Evolutionary conservation across 331 rosid species (phyloP).

Genomic region (Cucumis variabilis): DNA sequence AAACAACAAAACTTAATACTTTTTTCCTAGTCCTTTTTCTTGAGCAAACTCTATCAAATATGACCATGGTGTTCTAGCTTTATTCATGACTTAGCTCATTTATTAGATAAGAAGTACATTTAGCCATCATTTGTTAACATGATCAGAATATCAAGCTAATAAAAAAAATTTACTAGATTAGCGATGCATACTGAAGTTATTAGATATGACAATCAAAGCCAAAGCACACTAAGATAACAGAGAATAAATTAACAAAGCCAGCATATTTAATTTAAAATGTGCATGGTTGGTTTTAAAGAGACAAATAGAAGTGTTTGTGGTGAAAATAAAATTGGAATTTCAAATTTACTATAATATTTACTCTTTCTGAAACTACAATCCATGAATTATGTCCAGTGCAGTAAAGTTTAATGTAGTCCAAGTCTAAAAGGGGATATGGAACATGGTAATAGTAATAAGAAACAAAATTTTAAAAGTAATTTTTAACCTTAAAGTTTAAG

Average conservation of each 20-base stretch:
- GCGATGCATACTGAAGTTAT: constrained; percentile 80
- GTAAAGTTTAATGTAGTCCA: neutral
- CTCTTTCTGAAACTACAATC: neutral
- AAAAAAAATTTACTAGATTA: constrained; percentile 8
- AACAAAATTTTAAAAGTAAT: neutral
- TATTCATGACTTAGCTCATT: neutral
- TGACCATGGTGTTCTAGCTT: constrained; percentile 7
- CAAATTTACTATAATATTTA: neutral
- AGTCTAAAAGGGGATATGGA: neutral
- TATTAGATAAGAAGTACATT: neutral
- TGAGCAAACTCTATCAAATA: neutral
- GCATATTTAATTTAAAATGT: constrained; percentile 29
- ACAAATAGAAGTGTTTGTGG: neutral
- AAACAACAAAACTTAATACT: neutral
- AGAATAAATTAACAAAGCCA: constrained; percentile 36
- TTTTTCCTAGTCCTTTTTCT: neutral
- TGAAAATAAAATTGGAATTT: neutral
- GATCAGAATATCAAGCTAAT: neutral
- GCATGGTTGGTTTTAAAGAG: neutral
- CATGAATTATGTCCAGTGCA: neutral
- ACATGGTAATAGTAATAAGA: neutral
- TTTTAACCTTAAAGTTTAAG: neutral
- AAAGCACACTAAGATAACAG: too few relatives aligned
- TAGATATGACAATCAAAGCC: constrained; percentile 86
- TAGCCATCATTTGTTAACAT: neutral